Evolutionary conservation across 1,284 basidiomycete genomes (phyloP), one percentile per base, ranked within the genome.

Genomic region (Boletus mariae): DNA sequence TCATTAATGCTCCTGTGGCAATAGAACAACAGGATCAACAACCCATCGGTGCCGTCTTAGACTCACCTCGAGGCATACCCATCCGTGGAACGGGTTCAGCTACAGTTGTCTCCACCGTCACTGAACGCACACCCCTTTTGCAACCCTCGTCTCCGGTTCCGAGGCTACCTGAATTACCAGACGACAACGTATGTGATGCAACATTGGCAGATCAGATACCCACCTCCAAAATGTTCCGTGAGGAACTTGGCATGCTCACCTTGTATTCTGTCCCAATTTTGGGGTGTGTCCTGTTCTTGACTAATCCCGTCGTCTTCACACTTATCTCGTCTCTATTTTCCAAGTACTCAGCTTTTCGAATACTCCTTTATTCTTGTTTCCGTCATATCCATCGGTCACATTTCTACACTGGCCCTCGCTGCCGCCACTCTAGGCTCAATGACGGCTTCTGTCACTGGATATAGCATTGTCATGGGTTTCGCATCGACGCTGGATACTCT

Each of bases 401-500:
- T 95, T 12, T 89, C 85, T 1, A 90, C 88, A 0, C 82, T 82
- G 0, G 90, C 90, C 2, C 80, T 95, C 0, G 93, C 93, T 4
- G 92, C 90, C 0, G 84, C 88, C 6, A 90, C 87, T 25, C 76
- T 94, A 6, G 92, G 87, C 0, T 87, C 87, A 0, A 94, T 94
- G 92, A 93, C 90, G 0, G 90, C 90, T 7, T 84, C 82, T 47
- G 85, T 88, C 6, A 79, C 85, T 0, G 82, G 80, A 13, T 83
- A 81, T 60, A 83, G 85, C 55, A 85, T 94, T 58, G 75, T 94
- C 12, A 87, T 90, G 60, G 94, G 94, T 26, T 83, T 96, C 56
- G 78, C 84, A 9, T 90, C 87, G 47, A 87, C 92, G 0, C 80
- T 98, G 15, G 94, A 98, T 66, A 94, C 94, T 0, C 80, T 98